Conservation (phyloP, 345 rosid genomes). For the Brassica rapa region DNA sequence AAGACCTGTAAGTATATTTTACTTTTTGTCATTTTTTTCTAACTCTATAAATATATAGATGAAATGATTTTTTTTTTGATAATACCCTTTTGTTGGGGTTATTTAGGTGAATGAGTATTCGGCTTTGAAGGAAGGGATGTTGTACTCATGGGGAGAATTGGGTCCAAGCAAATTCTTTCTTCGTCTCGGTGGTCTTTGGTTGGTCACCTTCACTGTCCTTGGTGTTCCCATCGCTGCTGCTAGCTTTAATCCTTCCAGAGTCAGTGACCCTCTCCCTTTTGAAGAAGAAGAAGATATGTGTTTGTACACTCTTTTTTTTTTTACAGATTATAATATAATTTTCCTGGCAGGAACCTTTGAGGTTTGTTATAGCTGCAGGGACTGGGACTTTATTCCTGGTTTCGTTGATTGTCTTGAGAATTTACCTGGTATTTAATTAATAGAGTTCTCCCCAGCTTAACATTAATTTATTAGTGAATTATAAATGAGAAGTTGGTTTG, state of each 20-base stretch:
- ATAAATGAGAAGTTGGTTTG: neutral
- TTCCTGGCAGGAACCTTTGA: slow-evolving; percentile 73
- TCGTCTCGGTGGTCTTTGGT: slow-evolving; percentile 92
- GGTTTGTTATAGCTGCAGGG: slow-evolving; percentile 87
- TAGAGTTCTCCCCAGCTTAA: neutral
- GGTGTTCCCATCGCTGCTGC: slow-evolving; percentile 94
- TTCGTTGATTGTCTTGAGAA: slow-evolving; percentile 75
- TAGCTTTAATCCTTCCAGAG: slow-evolving; percentile 93
- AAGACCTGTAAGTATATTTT: slow-evolving; percentile 62
- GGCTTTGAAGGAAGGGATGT: slow-evolving; percentile 69
- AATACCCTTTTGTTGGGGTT: too few species aligned
- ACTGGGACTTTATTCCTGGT: slow-evolving; percentile 90
- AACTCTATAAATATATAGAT: too few species aligned
- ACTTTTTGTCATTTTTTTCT: too few species aligned
- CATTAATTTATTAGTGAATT: neutral
- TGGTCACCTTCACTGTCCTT: slow-evolving; percentile 70
- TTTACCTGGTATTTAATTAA: slow-evolving; percentile 68
- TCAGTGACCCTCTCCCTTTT: slow-evolving; percentile 25
- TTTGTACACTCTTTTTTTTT: too few species aligned
- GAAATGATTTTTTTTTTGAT: too few species aligned
- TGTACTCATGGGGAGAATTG: slow-evolving; percentile 94
- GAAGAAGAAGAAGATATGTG: neutral
- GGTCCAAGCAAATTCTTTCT: slow-evolving; percentile 60
- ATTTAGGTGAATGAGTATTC: slow-evolving; percentile 88
- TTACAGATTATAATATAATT: neutral